Percentiles rank a stretch among this genome's conserved stretches.
phyloP scores from a whole-genome alignment of 371 early-diverging fungal species.

The Rozella allomycis region DNA sequence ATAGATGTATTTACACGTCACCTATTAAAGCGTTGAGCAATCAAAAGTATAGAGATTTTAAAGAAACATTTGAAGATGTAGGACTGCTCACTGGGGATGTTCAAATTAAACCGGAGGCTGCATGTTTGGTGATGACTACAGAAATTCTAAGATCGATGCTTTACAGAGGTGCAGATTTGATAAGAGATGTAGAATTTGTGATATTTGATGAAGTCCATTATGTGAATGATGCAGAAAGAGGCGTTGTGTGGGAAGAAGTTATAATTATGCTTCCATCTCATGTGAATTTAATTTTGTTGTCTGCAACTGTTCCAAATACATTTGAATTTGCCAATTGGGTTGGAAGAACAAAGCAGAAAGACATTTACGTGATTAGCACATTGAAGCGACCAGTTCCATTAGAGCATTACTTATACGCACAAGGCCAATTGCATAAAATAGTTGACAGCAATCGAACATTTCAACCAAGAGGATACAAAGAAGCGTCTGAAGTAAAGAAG shows the following conservation, averaged over 20 bases:
- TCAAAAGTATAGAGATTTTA: conserved; percentile 96
- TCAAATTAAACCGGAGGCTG: conserved; percentile 87
- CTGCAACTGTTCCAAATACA: conserved; percentile 98
- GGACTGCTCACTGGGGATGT: conserved; percentile 98
- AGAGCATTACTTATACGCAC: conserved; percentile 77
- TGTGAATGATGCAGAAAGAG: conserved; percentile 86
- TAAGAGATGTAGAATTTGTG: conserved; percentile 96
- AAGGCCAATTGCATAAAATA: conserved; percentile 5
- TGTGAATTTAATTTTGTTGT: conserved; percentile 76
- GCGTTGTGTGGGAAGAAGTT: conserved; percentile 99
- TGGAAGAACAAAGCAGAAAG: conserved; percentile 87
- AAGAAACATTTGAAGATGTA: conserved; percentile 62
- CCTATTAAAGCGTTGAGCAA: conserved; percentile 98
- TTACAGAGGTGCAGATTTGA: conserved; percentile 86
- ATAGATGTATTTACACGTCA: conserved; percentile 88
- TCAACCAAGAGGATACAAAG: not conserved
- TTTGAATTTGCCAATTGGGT: conserved; percentile 99
- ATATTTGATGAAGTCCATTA: conserved; percentile 99
- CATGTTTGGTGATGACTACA: conserved; percentile 97
- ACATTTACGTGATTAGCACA: conserved; percentile 95
- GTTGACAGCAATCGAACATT: conserved; percentile 5
- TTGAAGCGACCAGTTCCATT: conserved; percentile 89
- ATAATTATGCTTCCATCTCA: conserved; percentile 96
- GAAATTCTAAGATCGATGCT: conserved; percentile 97
- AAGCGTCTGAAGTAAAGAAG: not conserved